Conservation (phyloP, 2,329 filamentous ascomycete species). For the Trichoderma arundinaceum region DNA sequence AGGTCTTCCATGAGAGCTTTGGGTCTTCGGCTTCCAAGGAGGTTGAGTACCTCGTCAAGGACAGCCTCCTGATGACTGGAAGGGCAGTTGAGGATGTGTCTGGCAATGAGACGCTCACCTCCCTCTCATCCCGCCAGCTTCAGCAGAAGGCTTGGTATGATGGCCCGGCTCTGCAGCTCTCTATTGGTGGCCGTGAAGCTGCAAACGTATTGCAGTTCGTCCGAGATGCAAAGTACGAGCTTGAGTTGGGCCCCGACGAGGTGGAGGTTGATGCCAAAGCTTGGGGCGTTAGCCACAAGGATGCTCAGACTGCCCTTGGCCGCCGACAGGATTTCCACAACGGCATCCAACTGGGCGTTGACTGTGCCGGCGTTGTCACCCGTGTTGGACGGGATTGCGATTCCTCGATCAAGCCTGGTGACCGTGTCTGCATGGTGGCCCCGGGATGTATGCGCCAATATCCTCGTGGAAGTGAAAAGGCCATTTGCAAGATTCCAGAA, state of each 20-base stretch:
- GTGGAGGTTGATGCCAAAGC: constrained; percentile 21
- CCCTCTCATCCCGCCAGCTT: not conserved
- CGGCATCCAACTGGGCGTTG: constrained; percentile 30
- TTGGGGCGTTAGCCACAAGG: not conserved
- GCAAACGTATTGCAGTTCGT: not conserved
- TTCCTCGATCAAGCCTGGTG: constrained; percentile 34
- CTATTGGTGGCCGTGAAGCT: not conserved
- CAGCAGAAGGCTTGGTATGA: constrained; percentile 13
- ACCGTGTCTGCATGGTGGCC: constrained; percentile 35
- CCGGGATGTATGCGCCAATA: constrained; percentile 29
- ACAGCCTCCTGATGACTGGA: constrained; percentile 10
- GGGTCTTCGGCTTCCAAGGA: not conserved
- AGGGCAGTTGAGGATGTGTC: constrained; percentile 9
- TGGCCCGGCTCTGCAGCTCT: constrained; percentile 10
- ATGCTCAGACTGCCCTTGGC: not conserved
- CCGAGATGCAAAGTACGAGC: not conserved
- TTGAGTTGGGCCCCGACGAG: not conserved
- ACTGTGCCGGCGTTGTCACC: constrained; percentile 39
- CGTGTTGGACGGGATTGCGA: constrained; percentile 32
- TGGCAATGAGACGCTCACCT: not conserved
- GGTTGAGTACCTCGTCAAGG: constrained; percentile 5
- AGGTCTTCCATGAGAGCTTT: not conserved
- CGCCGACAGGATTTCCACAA: not conserved
- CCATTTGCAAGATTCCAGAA: constrained; percentile 44
- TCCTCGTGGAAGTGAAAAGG: constrained; percentile 7